phyloP scores from a whole-genome alignment of 208 protist species.

The Leptomonas seymouri region DNA sequence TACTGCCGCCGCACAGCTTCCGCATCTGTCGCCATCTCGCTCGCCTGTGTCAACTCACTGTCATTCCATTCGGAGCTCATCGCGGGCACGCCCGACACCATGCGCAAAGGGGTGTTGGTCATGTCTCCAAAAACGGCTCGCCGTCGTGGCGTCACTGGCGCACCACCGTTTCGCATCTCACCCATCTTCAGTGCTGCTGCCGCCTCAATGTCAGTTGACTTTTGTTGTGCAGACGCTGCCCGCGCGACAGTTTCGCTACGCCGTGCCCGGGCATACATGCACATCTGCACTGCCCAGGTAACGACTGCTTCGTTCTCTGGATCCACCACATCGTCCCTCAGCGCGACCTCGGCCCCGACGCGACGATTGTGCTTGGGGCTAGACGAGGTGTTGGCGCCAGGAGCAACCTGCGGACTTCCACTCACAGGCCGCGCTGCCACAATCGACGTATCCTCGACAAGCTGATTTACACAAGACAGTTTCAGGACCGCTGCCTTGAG shows the following conservation, averaged over 20 bases:
- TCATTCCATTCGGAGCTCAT: slow-evolving; percentile 5
- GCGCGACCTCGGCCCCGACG: slow-evolving; percentile 4
- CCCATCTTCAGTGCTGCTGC: too few relatives aligned
- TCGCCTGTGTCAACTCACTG: not conserved
- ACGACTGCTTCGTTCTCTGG: slow-evolving; percentile 20
- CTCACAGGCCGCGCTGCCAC: not conserved
- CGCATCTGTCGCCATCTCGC: slow-evolving; percentile 13
- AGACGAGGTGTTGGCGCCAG: not conserved
- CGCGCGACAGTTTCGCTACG: not conserved
- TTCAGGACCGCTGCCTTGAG: slow-evolving; percentile 68
- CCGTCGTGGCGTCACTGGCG: not conserved
- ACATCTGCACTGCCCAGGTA: slow-evolving; percentile 33
- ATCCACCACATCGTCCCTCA: slow-evolving; percentile 29
- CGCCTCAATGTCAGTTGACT: not conserved
- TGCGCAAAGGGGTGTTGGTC: not conserved
- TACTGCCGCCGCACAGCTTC: slow-evolving; percentile 24
- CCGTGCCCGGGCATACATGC: slow-evolving; percentile 20
- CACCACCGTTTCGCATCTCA: too few relatives aligned
- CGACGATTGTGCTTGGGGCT: not conserved
- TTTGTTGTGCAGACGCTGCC: not conserved
- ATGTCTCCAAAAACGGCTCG: slow-evolving; percentile 17
- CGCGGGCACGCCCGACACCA: slow-evolving; percentile 3
- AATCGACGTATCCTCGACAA: slow-evolving; percentile 17
- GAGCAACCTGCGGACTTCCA: not conserved
- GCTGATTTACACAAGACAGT: slow-evolving; percentile 30